Evolutionary conservation across 345 rosid species (phyloP).

Genomic region (Hibiscus syriacus): DNA sequence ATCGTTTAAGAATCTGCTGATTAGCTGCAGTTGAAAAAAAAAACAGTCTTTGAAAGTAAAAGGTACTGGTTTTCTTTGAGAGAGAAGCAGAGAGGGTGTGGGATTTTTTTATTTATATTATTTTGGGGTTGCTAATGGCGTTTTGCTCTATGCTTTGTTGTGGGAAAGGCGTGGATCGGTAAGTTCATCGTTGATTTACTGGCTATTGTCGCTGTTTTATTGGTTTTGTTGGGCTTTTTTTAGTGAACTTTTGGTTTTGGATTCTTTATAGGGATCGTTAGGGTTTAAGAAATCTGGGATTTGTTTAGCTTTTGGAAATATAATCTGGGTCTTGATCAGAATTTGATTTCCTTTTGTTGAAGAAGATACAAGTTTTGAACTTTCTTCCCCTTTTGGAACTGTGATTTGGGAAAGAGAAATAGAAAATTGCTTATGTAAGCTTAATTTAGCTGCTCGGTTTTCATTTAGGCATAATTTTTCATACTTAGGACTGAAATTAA

Average conservation of each 20-base stretch:
- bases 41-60: not conserved
- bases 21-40: not conserved
- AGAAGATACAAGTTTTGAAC: conserved; percentile 4
- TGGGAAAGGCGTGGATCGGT: conserved; percentile 66
- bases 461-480: not conserved
- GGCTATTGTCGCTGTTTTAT: not conserved
- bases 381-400: not conserved
- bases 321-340: not conserved
- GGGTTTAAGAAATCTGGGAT: conserved; percentile 9
- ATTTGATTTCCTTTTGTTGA: not conserved
- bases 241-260: not conserved
- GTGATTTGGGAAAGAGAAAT: not conserved
- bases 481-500: not conserved
- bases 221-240: not conserved
- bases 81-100: not conserved
- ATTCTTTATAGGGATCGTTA: not conserved
- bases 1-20: conserved; percentile 11
- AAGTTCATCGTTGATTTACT: conserved; percentile 20
- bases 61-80: not conserved
- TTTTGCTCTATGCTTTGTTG: conserved; percentile 58
- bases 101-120: conserved; percentile 16
- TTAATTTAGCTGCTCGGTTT: not conserved
- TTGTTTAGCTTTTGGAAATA: conserved; percentile 10
- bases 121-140: conserved; percentile 37
- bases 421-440: not conserved